Conservation (phyloP, 164 flowering plant species). For the Cinnamomum chago region DNA sequence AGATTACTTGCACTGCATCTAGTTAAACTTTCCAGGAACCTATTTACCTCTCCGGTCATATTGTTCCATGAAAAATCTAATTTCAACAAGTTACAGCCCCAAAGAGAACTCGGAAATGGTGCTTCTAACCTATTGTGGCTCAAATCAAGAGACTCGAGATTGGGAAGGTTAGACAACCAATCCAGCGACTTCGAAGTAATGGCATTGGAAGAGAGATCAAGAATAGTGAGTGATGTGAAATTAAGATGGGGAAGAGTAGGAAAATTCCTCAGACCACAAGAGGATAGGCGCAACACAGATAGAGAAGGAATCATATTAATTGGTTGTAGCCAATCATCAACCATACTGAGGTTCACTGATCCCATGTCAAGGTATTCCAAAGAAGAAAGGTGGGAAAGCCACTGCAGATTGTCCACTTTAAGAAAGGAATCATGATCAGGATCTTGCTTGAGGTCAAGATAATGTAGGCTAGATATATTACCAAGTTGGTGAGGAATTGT, state of each 20-base stretch:
- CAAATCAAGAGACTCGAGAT: not conserved
- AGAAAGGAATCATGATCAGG: not conserved
- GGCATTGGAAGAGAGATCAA: not conserved
- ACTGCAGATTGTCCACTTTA: not conserved
- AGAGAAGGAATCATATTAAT: not conserved
- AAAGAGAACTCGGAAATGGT: not conserved
- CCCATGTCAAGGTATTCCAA: not conserved
- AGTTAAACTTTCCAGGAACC: not conserved
- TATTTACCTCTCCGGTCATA: not conserved
- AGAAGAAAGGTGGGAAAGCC: not conserved
- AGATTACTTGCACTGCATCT: no score
- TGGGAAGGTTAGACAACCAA: not conserved
- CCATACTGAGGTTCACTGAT: not conserved
- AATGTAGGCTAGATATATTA: constrained; percentile 11
- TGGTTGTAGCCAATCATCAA: not conserved
- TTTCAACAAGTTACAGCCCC: not conserved
- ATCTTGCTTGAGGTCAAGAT: constrained; percentile 1
- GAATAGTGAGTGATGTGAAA: not conserved
- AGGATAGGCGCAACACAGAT: not conserved
- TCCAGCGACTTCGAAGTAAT: not conserved
- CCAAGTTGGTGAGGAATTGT: constrained; percentile 14
- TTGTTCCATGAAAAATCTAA: not conserved
- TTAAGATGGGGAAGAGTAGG: not conserved
- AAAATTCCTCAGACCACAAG: not conserved
- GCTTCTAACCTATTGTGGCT: no score